Evolutionary conservation across 1,284 basidiomycete species (phyloP), one percentile per base, ranked within the genome.

Genomic region (Irpex rosettiformis): DNA sequence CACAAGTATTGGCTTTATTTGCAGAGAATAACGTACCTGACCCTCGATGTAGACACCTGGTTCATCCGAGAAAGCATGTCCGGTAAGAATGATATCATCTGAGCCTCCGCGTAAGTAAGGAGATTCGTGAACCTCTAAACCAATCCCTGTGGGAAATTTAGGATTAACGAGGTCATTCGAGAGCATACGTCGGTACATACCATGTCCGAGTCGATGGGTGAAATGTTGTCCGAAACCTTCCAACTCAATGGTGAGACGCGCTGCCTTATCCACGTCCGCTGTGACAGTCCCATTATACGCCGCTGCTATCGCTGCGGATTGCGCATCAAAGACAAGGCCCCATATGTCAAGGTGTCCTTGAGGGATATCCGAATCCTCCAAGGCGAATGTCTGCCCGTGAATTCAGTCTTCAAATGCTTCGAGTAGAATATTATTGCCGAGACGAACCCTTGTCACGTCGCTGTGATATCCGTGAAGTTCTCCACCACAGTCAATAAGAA

Each of bases 11-110:
- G 10, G 30, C 16, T 37, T 33, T 40, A 42, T n/a, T n/a, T n/a
- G 53, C 59, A 55, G 54, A 52, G 52, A 53, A 30, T n/a, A 30
- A 66, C 77, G 24, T 56, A 92, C 85, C 72, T 88, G 77, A 40
- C 81, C 85, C 62, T 88, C 81, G 55, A 94, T 88, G 71, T 94
- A 94, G 28, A 94, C 77, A 0, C 92, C 91, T 1, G 92, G 93
- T 70, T 95, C 92, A 65, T 93, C 79, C 5, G 89, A 92, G 72
- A 94, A 93, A 0, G 87, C 79, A 67, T 93, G 85, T 0, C 91
- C 90, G 0, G 71, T 70, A 48, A 80, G 72, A 55, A 93, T 82
- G 24, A 80, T 64, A 62, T 79, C 80, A 27, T 80, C 67, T 45
- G 80, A 85, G 16, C 88, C 89, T 28, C 89, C 89, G 54, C 82